Base-by-base conservation (phyloP, 2,329 filamentous ascomycete genomes). In the Sodiomyces alkalinus region DNA sequence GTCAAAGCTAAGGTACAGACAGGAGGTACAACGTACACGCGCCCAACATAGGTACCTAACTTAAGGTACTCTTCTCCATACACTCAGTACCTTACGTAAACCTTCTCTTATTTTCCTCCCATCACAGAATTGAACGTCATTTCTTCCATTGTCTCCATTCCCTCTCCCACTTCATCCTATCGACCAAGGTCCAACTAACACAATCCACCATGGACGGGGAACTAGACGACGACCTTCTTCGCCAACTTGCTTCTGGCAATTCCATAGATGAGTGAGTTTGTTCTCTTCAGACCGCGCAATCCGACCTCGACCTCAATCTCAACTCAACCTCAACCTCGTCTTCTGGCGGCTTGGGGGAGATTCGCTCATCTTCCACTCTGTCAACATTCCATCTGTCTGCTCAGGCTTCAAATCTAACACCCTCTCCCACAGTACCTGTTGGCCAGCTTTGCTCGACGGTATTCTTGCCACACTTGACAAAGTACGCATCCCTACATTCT, bases 391-490 rank as follows among this genome's bases (percentile, higher is more conserved):
- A n/a, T n/a, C n/a, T n/a, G n/a, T n/a, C n/a, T n/a, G n/a, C n/a
- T n/a, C n/a, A n/a, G n/a, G n/a, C n/a, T n/a, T n/a, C n/a, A n/a
- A n/a, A n/a, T n/a, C n/a, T n/a, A n/a, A n/a, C n/a, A n/a, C n/a
- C n/a, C n/a, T 25, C 23, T 6, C 44, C 45, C 42, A 37, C 49
- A 85, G 80, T 44, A 62, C 68, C 33, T 64, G 65, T 48, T 87
- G 80, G 80, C 74, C 75, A 19, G 55, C 55, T 32, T 62, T 83
- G 41, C 62, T 81, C 27, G 64, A 67, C 41, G 65, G 67, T 18
- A 58, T 87, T 20, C 56, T 86, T 29, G 55, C 69, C 34, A 70
- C 74, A 42, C 62, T 87, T 27, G 76, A 90, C 49, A 64, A 61
- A 56, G 66, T 68, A 42, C 32, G 45, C 23, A 70, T 48, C 68